A percentile compares a stretch with the other conserved stretches of the same genome.
Conservation (phyloP, 2,329 filamentous ascomycete genomes). For the Arthrobotrys pseudoclavata region DNA sequence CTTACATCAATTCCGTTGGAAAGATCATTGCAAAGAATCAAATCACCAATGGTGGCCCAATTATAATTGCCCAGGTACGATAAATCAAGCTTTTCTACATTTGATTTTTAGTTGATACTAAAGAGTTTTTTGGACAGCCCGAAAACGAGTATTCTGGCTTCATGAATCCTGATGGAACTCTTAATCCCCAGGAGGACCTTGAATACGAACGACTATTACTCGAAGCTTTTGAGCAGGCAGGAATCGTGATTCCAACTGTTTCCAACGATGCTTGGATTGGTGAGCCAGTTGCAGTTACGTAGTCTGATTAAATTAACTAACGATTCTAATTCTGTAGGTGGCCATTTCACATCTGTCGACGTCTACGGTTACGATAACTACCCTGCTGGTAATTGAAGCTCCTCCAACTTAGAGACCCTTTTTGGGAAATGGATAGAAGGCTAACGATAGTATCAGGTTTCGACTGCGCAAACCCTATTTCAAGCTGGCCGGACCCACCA, state of each 20-base stretch:
- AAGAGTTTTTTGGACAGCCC: constrained; percentile 65
- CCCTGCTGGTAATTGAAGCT: constrained; percentile 66
- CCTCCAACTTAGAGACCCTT: neutral
- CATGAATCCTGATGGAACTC: constrained; percentile 66
- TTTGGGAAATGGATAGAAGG: neutral
- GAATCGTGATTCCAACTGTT: constrained; percentile 80
- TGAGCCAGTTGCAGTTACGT: neutral
- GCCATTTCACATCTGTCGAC: constrained; percentile 71
- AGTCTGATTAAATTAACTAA: neutral
- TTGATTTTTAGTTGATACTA: neutral
- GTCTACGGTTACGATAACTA: constrained; percentile 78
- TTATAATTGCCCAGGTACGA: constrained; percentile 77
- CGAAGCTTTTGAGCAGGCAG: constrained; percentile 71
- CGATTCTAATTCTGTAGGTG: constrained; percentile 26
- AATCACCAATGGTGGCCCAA: constrained; percentile 84
- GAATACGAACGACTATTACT: constrained; percentile 43
- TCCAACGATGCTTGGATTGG: constrained; percentile 77
- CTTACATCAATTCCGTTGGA: constrained; percentile 75
- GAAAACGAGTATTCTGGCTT: constrained; percentile 81
- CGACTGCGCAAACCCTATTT: constrained; percentile 73
- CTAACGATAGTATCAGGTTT: constrained; percentile 67
- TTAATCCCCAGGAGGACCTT: constrained; percentile 70
- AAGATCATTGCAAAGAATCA: constrained; percentile 79
- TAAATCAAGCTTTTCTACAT: neutral
- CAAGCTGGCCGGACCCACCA: constrained; percentile 69